Evolutionary conservation across 768 basidiomycete genomes (phyloP).

Genomic region (Suillus clintonianus): DNA sequence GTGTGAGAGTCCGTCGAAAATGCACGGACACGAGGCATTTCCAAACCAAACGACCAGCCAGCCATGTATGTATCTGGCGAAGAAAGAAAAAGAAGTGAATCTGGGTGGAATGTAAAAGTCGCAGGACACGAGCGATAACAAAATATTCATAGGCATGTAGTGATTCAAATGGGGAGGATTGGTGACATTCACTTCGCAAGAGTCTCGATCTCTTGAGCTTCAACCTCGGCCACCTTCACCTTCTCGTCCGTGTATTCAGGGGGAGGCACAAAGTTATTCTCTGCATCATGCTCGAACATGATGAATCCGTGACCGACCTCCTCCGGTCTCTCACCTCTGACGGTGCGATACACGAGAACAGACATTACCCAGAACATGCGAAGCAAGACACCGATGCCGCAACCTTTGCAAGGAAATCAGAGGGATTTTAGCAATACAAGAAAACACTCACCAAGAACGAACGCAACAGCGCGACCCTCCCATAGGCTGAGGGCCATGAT

Average conservation of each 20-base stretch:
- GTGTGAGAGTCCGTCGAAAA: slow-evolving; percentile 15
- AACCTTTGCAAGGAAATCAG: slow-evolving; percentile 46
- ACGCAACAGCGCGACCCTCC: slow-evolving; percentile 83
- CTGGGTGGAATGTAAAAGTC: neutral
- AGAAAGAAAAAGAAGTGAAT: slow-evolving; percentile 11
- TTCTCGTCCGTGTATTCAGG: slow-evolving; percentile 66
- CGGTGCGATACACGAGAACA: slow-evolving; percentile 59
- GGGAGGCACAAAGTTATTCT: slow-evolving; percentile 50
- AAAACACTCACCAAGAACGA: slow-evolving; percentile 66
- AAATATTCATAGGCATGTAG: neutral
- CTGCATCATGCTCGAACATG: slow-evolving; percentile 49
- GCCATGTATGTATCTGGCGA: neutral
- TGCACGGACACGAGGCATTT: slow-evolving; percentile 4
- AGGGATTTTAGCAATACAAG: neutral
- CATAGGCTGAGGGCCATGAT: slow-evolving; percentile 74
- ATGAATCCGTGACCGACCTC: slow-evolving; percentile 42
- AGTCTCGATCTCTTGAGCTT: slow-evolving; percentile 8
- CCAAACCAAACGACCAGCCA: slow-evolving; percentile 1
- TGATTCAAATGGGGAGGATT: neutral
- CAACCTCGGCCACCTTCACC: slow-evolving; percentile 23
- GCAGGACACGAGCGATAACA: neutral
- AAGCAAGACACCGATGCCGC: slow-evolving; percentile 79
- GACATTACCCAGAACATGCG: slow-evolving; percentile 79
- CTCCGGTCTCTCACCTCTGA: slow-evolving; percentile 44
- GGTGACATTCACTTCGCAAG: neutral